These are phyloP conservation scores for Xylaria palmicola DNA, from an alignment of 495 filamentous ascomycete genomes.

Conservation along the genomic window DNA sequence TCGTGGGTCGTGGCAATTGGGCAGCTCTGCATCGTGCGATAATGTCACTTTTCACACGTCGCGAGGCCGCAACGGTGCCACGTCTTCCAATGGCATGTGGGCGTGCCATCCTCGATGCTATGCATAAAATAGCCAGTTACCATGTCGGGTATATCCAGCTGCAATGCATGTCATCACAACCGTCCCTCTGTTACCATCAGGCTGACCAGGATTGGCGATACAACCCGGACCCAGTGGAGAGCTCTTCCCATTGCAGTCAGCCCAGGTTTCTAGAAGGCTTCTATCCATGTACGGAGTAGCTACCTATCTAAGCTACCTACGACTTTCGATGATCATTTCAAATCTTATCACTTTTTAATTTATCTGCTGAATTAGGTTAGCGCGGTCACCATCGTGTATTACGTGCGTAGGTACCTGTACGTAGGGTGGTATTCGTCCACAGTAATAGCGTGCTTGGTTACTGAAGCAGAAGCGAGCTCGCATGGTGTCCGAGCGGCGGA, in stretches of 20 bases:
- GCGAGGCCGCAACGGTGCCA: conserved; percentile 7
- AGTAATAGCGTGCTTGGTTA: no score
- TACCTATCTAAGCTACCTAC: not conserved
- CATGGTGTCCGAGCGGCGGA: no score
- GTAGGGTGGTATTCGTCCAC: no score
- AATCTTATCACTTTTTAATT: no score
- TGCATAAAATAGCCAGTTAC: not conserved
- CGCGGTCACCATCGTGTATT: no score
- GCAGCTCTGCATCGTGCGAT: conserved; percentile 10
- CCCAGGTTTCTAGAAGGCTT: not conserved
- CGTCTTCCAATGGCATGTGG: not conserved
- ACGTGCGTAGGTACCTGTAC: no score
- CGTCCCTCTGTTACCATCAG: not conserved
- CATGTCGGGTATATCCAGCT: not conserved
- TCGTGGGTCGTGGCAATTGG: conserved; percentile 1
- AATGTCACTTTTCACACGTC: not conserved
- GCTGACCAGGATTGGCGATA: conserved; percentile 4
- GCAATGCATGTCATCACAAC: conserved; percentile 1
- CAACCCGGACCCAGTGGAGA: not conserved
- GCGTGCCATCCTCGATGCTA: not conserved
- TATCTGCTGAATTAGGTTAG: no score
- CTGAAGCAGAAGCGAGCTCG: no score
- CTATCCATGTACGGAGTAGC: not conserved
- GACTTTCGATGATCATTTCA: not conserved
- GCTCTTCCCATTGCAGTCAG: not conserved